These are phyloP conservation scores for Penicillium nordicum DNA, from an alignment of 2,329 filamentous ascomycete species.

Conservation along the genomic window DNA sequence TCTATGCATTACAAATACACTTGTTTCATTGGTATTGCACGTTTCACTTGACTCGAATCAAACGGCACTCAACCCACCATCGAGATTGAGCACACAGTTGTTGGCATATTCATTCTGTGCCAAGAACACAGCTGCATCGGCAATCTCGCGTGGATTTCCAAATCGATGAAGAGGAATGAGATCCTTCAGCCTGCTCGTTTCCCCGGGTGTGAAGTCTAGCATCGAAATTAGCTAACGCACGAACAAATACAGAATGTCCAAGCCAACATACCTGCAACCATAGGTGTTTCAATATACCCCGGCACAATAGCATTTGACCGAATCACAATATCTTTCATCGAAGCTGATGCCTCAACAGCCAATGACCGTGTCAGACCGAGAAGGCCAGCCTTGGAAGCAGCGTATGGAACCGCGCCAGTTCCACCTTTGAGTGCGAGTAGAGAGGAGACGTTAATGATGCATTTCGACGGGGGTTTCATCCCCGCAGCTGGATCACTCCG, in stretches of 20 bases:
- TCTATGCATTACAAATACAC: neutral
- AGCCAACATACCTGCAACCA: constrained; percentile 62
- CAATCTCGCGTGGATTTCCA: constrained; percentile 67
- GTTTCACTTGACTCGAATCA: constrained; percentile 29
- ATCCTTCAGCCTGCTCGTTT: constrained; percentile 32
- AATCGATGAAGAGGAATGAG: constrained; percentile 65
- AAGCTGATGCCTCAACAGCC: constrained; percentile 32
- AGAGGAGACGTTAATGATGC: constrained; percentile 79
- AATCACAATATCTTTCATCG: constrained; percentile 62
- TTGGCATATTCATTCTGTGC: constrained; percentile 77
- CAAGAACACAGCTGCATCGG: constrained; percentile 77
- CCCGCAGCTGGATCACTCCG: constrained; percentile 37
- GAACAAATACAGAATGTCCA: neutral
- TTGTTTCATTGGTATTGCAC: neutral
- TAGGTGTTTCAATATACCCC: constrained; percentile 77
- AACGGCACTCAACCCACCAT: constrained; percentile 73
- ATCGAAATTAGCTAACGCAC: neutral
- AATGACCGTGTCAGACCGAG: constrained; percentile 53
- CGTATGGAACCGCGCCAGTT: constrained; percentile 68
- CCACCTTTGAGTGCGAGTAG: constrained; percentile 68
- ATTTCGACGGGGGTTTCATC: constrained; percentile 57
- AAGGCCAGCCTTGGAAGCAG: constrained; percentile 76
- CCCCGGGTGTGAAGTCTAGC: constrained; percentile 42
- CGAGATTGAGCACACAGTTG: constrained; percentile 80
- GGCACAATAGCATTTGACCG: constrained; percentile 78